Percentiles rank a stretch among this genome's conserved stretches.
Conservation (phyloP, 352 stramenopile species). For the Globisporangium echinulatum region DNA sequence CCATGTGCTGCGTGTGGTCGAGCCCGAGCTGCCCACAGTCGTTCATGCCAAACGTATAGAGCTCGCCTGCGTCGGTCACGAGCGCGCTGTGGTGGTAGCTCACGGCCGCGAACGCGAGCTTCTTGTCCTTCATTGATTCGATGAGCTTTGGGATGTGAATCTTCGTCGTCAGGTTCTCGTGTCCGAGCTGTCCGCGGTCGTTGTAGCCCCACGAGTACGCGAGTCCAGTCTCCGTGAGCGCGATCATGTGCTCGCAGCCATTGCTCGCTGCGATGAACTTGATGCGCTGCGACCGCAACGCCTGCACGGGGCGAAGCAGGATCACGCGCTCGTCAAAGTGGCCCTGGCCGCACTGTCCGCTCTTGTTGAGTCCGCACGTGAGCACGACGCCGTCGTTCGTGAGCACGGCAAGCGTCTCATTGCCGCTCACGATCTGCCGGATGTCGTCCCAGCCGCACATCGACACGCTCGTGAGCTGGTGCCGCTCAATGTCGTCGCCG, state of each 20-base stretch:
- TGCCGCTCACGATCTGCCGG: conserved; percentile 75
- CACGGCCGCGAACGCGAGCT: conserved; percentile 67
- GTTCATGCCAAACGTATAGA: conserved; percentile 89
- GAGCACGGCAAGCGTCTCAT: conserved; percentile 75
- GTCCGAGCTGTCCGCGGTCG: conserved; percentile 76
- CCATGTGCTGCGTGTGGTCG: conserved; percentile 75
- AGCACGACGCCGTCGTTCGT: conserved; percentile 78
- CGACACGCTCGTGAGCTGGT: conserved; percentile 69
- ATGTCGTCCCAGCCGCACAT: conserved; percentile 83
- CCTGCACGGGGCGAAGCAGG: conserved; percentile 70
- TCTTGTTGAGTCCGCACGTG: conserved; percentile 86
- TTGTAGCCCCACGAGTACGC: conserved; percentile 88
- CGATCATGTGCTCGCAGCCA: conserved; percentile 86
- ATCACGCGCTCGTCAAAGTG: conserved; percentile 86
- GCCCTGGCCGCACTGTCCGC: conserved; percentile 80
- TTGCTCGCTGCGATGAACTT: conserved; percentile 85
- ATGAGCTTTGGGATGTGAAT: conserved; percentile 82
- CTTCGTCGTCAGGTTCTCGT: conserved; percentile 82
- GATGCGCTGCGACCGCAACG: conserved; percentile 67
- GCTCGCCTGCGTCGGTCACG: conserved; percentile 59
- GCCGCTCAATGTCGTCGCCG: conserved; percentile 78
- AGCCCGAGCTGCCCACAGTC: conserved; percentile 83
- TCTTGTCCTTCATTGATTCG: conserved; percentile 80
- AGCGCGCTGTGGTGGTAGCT: conserved; percentile 85
- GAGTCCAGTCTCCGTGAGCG: conserved; percentile 67